Conservation (phyloP, 148 eudicot genomes). For the Rheum nobile region DNA sequence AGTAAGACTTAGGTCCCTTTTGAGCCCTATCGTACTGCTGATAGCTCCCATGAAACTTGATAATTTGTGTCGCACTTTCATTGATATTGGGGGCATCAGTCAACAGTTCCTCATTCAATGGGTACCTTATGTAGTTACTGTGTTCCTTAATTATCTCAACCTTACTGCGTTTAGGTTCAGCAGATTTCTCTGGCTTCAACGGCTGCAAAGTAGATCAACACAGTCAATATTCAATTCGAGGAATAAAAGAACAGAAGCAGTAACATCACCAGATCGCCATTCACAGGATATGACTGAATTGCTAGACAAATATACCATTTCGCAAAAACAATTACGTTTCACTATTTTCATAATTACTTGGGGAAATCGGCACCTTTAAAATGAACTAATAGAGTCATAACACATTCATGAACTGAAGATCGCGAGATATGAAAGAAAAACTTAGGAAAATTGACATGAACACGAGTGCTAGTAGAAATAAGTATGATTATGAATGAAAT, state of each 20-base stretch:
- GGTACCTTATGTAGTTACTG: conserved; percentile 88
- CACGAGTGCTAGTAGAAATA: background rate
- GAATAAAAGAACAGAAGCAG: background rate
- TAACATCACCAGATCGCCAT: background rate
- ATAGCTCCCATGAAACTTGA: conserved; percentile 98
- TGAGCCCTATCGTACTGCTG: conserved; percentile 71
- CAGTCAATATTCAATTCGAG: background rate
- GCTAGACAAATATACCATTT: background rate
- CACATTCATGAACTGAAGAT: background rate
- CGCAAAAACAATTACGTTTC: background rate
- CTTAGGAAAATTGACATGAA: background rate
- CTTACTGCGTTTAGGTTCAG: conserved; percentile 84
- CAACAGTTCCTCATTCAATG: conserved; percentile 82
- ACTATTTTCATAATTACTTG: background rate
- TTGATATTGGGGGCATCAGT: conserved; percentile 73
- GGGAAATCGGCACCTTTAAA: background rate
- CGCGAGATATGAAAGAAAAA: background rate
- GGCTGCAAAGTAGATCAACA: conserved; percentile 45
- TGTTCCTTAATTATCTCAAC: conserved; percentile 93
- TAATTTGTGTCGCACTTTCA: conserved; percentile 82
- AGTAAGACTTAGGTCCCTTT: conserved; percentile 70
- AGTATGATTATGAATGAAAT: background rate
- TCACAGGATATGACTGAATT: background rate
- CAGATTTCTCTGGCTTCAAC: conserved; percentile 55
- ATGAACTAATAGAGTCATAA: background rate